Evolutionary conservation across 768 basidiomycete genomes (phyloP), one percentile per base, ranked within the genome.

Genomic region (Panaeolus cyanescens): DNA sequence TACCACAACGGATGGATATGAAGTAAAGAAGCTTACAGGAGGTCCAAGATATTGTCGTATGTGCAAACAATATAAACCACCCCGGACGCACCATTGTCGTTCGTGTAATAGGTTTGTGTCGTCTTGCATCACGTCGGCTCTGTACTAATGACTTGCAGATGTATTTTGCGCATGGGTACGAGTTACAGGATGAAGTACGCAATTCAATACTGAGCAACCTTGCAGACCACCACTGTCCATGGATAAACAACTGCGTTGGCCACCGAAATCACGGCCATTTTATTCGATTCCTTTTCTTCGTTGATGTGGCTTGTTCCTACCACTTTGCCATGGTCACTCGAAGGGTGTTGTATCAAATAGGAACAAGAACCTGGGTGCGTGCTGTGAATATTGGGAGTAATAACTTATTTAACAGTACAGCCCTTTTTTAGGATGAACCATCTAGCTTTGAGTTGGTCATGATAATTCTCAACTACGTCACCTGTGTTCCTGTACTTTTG

Each of bases 181-280:
- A 62, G 25, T 22, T 40, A 20, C 42, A 19, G 12, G 30, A 28
- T 33, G 36, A 40, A 15, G 55, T 12, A 22, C 8, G 17, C 22
- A 55, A 9, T 55, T 39, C 13, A 54, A 39, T 56, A 58, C 61
- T 70, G 25, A 62, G 25, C 58, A 20, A 32, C 45, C 34, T 64
- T 39, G 17, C 62, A 93, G 93, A 95, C 71, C 93, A 95, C 68
- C 93, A 95, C 69, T 94, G 93, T 71, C 93, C 93, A 6, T 96
- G 93, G 94, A 86, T 95, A 32, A 90, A 94, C 72, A 98, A 95
- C 67, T 96, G 96, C 69, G 91, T 99, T 64, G 97, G 97, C 0
- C 90, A 94, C 72, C 86, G 82, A 76, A 99, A 98, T 73, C 89
- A 97, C 65, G 91, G 90, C 1, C 84, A 92, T 74, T 94, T 94